These are phyloP conservation scores for Thuja plicata DNA, from an alignment of 83 land plant genomes.

Conservation along the genomic window DNA sequence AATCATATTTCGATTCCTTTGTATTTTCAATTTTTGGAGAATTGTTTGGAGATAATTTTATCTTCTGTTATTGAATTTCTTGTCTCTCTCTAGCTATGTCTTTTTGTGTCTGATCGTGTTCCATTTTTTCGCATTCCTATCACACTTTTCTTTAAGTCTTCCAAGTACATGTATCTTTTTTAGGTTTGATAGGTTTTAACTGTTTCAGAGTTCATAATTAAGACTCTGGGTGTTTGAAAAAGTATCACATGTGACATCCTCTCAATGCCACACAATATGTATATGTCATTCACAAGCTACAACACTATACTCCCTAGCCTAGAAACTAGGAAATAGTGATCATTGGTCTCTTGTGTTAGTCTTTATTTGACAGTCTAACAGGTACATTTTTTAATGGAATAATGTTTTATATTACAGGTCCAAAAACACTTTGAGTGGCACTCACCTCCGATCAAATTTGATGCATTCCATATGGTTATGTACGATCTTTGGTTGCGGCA, in stretches of 20 bases:
- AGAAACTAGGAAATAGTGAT: neutral
- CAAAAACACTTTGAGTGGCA: conserved; percentile 91
- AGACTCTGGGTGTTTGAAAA: neutral
- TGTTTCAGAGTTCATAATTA: neutral
- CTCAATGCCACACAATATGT: neutral
- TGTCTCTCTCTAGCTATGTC: neutral
- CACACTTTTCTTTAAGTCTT: neutral
- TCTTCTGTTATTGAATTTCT: neutral
- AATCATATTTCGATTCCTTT: neutral
- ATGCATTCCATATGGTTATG: conserved; percentile 93
- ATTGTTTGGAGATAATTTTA: neutral
- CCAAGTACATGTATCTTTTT: neutral
- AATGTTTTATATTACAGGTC: conserved; percentile 23
- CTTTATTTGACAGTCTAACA: neutral
- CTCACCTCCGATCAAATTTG: conserved; percentile 69
- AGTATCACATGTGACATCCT: neutral
- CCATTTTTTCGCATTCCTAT: neutral
- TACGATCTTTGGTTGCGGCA: conserved; percentile 85
- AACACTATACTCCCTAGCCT: neutral
- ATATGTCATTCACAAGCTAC: neutral
- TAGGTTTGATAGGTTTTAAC: neutral
- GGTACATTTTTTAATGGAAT: neutral
- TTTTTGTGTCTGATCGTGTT: neutral
- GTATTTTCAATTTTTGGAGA: neutral
- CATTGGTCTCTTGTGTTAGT: neutral